Percentiles rank a stretch among this genome's conserved stretches.
Conservation (phyloP, 108 stramenopile genomes). For the Fragilariopsis cylindrus region DNA sequence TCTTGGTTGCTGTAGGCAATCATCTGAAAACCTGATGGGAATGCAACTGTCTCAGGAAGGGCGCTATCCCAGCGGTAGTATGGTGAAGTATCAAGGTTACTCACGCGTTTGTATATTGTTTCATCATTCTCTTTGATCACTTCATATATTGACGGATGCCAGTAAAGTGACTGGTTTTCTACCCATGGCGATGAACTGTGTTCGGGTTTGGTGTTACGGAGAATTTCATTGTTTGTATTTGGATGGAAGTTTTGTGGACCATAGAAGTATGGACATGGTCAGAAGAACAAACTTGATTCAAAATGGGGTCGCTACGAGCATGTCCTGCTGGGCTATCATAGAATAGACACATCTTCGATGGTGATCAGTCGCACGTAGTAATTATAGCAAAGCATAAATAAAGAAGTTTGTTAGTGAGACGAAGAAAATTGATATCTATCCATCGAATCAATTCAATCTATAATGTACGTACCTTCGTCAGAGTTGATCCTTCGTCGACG, state of each 20-base stretch:
- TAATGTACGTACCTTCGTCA: too few species aligned
- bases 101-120: not conserved
- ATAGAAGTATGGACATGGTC: conserved; percentile 29
- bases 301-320: conserved; percentile 26
- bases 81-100: conserved; percentile 1
- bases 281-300: conserved; percentile 4
- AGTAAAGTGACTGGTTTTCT: conserved; percentile 22
- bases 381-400: too few species aligned
- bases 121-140: not conserved
- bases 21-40: conserved; percentile 35
- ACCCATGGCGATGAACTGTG: conserved; percentile 13
- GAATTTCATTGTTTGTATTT: conserved; percentile 16
- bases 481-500: too few species aligned
- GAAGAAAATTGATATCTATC: too few species aligned
- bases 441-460: too few species aligned
- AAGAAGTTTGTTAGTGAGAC: too few species aligned
- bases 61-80: conserved; percentile 42
- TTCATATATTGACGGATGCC: conserved; percentile 22
- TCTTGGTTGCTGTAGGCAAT: conserved; percentile 25
- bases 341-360: conserved; percentile 24
- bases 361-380: too few species aligned
- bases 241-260: conserved; percentile 29
- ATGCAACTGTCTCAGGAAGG: conserved; percentile 21
- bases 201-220: conserved; percentile 10
- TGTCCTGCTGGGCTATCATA: conserved; percentile 20